Evolutionary conservation across 2,329 filamentous ascomycete genomes (phyloP).

Genomic region (Calonectria pauciramosa): DNA sequence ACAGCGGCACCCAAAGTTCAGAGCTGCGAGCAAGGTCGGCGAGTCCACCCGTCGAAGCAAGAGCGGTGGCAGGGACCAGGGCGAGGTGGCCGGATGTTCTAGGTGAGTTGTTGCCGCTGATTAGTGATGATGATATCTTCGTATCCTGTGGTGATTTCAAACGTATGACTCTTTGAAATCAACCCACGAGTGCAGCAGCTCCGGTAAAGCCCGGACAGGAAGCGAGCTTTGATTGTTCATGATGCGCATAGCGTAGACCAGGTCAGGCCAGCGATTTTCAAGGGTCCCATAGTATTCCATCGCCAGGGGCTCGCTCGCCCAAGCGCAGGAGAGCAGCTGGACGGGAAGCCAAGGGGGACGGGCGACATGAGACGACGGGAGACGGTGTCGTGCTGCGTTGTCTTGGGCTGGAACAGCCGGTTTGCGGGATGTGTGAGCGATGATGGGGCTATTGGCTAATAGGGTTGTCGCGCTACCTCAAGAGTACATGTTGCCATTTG

Average conservation of each 20-base stretch:
- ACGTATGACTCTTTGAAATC: constrained; percentile 36
- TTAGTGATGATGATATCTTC: constrained; percentile 28
- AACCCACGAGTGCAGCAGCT: constrained; percentile 33
- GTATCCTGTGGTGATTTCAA: constrained; percentile 33
- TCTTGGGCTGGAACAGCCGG: constrained; percentile 27
- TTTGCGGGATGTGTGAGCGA: neutral
- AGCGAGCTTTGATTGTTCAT: constrained; percentile 22
- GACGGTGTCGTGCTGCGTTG: constrained; percentile 17
- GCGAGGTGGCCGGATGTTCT: neutral
- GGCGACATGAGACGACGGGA: neutral
- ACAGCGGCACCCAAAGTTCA: constrained; percentile 10
- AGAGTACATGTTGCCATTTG: constrained; percentile 24
- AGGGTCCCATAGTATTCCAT: constrained; percentile 13
- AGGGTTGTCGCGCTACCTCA: constrained; percentile 9
- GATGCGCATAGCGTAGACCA: constrained; percentile 19
- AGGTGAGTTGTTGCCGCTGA: neutral
- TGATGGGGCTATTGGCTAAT: constrained; percentile 10
- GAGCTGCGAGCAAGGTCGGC: neutral
- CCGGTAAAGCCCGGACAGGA: constrained; percentile 34
- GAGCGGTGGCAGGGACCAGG: constrained; percentile 21
- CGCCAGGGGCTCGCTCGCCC: constrained; percentile 16
- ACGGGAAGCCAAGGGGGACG: neutral
- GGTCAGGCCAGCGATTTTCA: constrained; percentile 22
- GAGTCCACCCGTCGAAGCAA: neutral
- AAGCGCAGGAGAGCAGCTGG: neutral